Evolutionary conservation across 768 basidiomycete genomes (phyloP).

Genomic region (Termitomyces sp.): DNA sequence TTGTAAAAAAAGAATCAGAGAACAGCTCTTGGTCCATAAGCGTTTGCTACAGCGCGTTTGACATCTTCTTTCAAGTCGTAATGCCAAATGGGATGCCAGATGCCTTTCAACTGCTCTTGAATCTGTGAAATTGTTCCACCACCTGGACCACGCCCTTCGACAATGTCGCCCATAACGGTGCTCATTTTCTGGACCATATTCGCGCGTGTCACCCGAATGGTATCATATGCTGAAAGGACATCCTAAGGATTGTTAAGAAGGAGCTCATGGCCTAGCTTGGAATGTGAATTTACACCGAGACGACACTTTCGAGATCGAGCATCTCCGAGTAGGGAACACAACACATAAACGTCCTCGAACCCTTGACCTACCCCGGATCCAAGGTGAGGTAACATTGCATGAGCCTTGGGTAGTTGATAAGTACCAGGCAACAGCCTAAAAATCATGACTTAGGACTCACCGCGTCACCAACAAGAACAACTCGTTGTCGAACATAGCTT

Average conservation of each 20-base stretch:
- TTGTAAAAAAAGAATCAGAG: not conserved
- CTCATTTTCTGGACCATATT: constrained; percentile 44
- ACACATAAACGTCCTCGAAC: constrained; percentile 47
- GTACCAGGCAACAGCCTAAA: not conserved
- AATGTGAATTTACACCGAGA: constrained; percentile 29
- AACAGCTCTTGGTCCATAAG: constrained; percentile 6
- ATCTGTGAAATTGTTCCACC: constrained; percentile 26
- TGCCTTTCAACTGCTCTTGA: constrained; percentile 27
- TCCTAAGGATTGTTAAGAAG: constrained; percentile 22
- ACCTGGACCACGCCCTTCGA: constrained; percentile 32
- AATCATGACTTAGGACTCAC: constrained; percentile 21
- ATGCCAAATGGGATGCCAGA: constrained; percentile 47
- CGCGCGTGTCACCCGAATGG: constrained; percentile 39
- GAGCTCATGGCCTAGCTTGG: not conserved
- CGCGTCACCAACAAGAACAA: constrained; percentile 52
- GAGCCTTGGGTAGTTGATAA: constrained; percentile 34
- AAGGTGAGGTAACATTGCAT: constrained; percentile 55
- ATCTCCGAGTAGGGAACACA: constrained; percentile 41
- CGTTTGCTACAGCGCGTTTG: constrained; percentile 20
- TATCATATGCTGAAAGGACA: constrained; percentile 43
- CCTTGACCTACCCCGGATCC: constrained; percentile 58
- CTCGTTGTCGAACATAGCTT: constrained; percentile 36
- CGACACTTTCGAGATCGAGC: constrained; percentile 32
- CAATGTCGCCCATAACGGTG: constrained; percentile 35
- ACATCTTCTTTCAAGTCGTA: constrained; percentile 41